These are phyloP conservation scores for Chenopodium formosanum DNA, from an alignment of 148 eudicot species.

Conservation along the genomic window DNA sequence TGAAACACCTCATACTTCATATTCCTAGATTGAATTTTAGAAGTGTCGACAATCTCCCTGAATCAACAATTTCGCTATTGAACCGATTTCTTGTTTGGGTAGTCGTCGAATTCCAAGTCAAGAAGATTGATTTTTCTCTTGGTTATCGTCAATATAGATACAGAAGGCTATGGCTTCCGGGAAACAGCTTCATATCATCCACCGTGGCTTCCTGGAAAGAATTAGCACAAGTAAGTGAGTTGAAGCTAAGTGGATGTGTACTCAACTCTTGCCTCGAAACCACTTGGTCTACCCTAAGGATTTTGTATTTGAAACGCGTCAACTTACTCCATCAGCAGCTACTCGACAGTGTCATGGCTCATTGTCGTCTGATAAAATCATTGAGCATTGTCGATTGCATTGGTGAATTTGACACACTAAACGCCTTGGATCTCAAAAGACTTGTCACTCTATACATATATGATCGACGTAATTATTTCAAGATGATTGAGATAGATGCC, in stretches of 20 bases:
- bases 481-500: not conserved
- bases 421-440: not conserved
- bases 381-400: not conserved
- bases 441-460: not conserved
- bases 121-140: not conserved
- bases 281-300: not conserved
- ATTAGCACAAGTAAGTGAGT: not conserved
- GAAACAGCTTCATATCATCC: not conserved
- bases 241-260: not conserved
- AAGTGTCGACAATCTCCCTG: too few relatives aligned
- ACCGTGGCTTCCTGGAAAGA: not conserved
- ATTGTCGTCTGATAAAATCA: not conserved
- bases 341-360: not conserved
- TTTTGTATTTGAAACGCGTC: not conserved
- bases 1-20: not conserved
- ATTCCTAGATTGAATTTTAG: not conserved
- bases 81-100: not conserved
- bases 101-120: not conserved
- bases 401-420: not conserved
- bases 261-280: not conserved
- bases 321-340: not conserved
- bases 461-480: not conserved
- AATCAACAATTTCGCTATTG: not conserved
- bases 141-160: not conserved
- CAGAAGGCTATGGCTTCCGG: not conserved